Conservation (phyloP, 2,329 filamentous ascomycete species). For the Rhynchosporium secalis region DNA sequence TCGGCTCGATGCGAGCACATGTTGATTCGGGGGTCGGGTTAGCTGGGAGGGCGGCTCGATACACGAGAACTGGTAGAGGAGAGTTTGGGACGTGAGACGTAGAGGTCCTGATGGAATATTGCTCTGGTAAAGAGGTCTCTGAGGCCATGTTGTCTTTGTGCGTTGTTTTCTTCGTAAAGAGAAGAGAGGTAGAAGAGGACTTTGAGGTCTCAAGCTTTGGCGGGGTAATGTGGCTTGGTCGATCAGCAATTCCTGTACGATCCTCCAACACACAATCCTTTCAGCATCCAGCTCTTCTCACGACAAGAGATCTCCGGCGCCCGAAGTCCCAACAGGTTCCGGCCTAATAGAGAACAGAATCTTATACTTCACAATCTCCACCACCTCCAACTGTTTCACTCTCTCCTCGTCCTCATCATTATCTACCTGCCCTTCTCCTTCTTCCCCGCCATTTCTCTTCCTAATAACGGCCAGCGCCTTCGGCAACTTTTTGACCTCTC, state of each 20-base stretch:
- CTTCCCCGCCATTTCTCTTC: slow-evolving; percentile 44
- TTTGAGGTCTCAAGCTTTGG: slow-evolving; percentile 14
- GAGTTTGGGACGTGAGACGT: slow-evolving; percentile 41
- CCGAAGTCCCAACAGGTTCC: slow-evolving; percentile 68
- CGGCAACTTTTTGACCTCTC: slow-evolving; percentile 84
- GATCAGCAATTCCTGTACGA: slow-evolving; percentile 2
- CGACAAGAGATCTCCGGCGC: slow-evolving; percentile 6
- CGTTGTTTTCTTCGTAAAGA: background rate
- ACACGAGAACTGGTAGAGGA: slow-evolving; percentile 41
- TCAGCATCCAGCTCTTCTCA: background rate
- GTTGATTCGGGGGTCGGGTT: slow-evolving; percentile 32
- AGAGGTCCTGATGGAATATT: slow-evolving; percentile 25
- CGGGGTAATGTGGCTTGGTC: slow-evolving; percentile 20
- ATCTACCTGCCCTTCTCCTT: slow-evolving; percentile 18
- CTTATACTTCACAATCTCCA: slow-evolving; percentile 86
- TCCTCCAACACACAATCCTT: background rate
- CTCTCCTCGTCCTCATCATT: slow-evolving; percentile 37
- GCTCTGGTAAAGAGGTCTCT: slow-evolving; percentile 19
- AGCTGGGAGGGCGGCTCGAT: slow-evolving; percentile 39
- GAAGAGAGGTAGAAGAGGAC: background rate
- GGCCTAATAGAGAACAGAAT: slow-evolving; percentile 81
- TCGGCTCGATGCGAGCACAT: slow-evolving; percentile 34
- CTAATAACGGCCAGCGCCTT: slow-evolving; percentile 78
- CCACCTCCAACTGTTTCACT: slow-evolving; percentile 70
- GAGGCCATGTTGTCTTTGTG: slow-evolving; percentile 18